Conservation (phyloP, 2,329 filamentous ascomycete genomes). For the Fusarium denticulatum region DNA sequence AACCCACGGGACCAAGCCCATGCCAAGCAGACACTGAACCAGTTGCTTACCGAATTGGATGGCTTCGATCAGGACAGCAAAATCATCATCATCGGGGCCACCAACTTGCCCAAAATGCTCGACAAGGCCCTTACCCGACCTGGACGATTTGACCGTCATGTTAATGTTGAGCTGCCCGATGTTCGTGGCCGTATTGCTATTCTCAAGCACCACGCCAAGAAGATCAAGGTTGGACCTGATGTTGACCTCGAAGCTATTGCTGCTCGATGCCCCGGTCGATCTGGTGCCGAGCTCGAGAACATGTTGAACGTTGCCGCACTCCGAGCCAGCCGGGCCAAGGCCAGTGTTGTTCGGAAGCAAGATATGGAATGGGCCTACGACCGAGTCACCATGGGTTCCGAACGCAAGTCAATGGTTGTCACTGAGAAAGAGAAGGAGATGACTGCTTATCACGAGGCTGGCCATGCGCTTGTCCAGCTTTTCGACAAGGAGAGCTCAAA, state of each 20-base stretch:
- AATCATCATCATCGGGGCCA: constrained; percentile 95
- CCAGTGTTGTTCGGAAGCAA: constrained; percentile 75
- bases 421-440: constrained; percentile 92
- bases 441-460: constrained; percentile 97
- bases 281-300: constrained; percentile 95
- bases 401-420: constrained; percentile 89
- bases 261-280: constrained; percentile 88
- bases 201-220: constrained; percentile 91
- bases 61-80: constrained; percentile 95
- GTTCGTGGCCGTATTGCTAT: constrained; percentile 94
- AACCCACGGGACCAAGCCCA: constrained; percentile 94
- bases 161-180: constrained; percentile 88
- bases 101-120: constrained; percentile 92
- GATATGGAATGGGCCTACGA: constrained; percentile 99
- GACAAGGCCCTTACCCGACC: constrained; percentile 95
- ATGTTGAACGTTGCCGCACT: constrained; percentile 96
- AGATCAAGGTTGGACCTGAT: constrained; percentile 81
- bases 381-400: constrained; percentile 96
- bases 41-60: constrained; percentile 94
- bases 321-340: constrained; percentile 88
- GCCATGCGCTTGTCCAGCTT: constrained; percentile 89
- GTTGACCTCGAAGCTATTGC: constrained; percentile 88
- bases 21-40: constrained; percentile 96
- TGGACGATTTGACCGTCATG: constrained; percentile 94
- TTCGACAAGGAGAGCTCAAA: constrained; percentile 77